Percentiles rank a stretch among this genome's conserved stretches.
Conservation (phyloP, 169 alveolate species). For the Amoebophrya sp. region DNA sequence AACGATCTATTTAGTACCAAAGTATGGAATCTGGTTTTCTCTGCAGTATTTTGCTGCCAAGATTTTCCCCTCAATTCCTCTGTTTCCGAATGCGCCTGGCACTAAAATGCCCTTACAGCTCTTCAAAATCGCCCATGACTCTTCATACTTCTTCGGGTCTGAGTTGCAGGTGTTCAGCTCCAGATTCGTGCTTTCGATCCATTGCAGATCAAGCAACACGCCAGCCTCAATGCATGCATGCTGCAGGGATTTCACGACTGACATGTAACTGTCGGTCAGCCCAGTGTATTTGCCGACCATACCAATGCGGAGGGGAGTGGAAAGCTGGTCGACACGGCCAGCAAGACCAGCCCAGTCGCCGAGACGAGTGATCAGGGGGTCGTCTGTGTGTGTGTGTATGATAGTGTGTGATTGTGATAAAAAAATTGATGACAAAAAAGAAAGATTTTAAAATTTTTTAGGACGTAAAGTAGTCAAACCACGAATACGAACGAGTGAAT, state of each 20-base stretch:
- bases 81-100: slow-evolving; percentile 91
- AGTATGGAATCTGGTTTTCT: slow-evolving; percentile 48
- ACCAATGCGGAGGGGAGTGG: slow-evolving; percentile 65
- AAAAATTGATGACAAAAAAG: not conserved
- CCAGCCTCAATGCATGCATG: slow-evolving; percentile 81
- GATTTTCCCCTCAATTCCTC: slow-evolving; percentile 84
- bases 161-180: slow-evolving; percentile 47
- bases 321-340: slow-evolving; percentile 11
- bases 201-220: slow-evolving; percentile 54
- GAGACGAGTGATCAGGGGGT: not conserved
- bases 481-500: not conserved
- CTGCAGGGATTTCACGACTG: slow-evolving; percentile 81
- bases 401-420: too few species aligned
- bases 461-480: too few species aligned
- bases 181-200: slow-evolving; percentile 65
- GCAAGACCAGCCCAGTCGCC: slow-evolving; percentile 31
- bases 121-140: slow-evolving; percentile 62
- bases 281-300: slow-evolving; percentile 88
- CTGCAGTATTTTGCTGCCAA: slow-evolving; percentile 77
- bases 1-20: not conserved
- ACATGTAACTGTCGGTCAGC: slow-evolving; percentile 80
- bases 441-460: too few species aligned
- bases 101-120: slow-evolving; percentile 77
- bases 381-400: too few species aligned
- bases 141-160: slow-evolving; percentile 45